These are phyloP conservation scores for Colletotrichum musicola DNA, from an alignment of 2,329 filamentous ascomycete species.

Conservation along the genomic window DNA sequence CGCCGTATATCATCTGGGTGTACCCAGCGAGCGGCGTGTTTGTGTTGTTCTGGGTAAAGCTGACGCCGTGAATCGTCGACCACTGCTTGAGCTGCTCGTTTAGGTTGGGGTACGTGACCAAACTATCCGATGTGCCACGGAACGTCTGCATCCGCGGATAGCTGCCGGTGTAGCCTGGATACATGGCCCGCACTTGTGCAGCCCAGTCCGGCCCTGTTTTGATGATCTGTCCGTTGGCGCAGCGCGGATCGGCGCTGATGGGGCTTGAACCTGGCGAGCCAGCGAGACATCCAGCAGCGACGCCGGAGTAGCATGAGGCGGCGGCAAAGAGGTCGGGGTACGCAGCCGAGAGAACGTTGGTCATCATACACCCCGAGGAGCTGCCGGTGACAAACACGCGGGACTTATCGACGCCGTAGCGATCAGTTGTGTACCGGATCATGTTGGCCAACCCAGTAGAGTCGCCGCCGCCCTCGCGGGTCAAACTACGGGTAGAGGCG, in stretches of 20 bases:
- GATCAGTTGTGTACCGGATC: constrained; percentile 60
- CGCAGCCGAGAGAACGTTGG: constrained; percentile 49
- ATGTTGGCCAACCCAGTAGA: constrained; percentile 62
- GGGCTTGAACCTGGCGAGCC: constrained; percentile 41
- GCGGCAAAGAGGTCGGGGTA: constrained; percentile 53
- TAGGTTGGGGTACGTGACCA: constrained; percentile 49
- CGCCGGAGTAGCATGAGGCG: constrained; percentile 49
- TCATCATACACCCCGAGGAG: constrained; percentile 52
- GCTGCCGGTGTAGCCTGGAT: constrained; percentile 48
- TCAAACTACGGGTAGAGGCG: constrained; percentile 55
- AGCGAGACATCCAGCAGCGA: constrained; percentile 48
- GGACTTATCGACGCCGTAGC: constrained; percentile 58
- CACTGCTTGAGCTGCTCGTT: constrained; percentile 42
- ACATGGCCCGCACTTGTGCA: constrained; percentile 52
- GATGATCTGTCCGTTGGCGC: constrained; percentile 54
- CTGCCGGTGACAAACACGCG: constrained; percentile 61
- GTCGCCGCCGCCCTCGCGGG: constrained; percentile 62
- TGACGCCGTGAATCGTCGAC: constrained; percentile 38
- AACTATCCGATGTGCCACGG: constrained; percentile 51
- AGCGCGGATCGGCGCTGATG: constrained; percentile 48
- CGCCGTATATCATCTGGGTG: constrained; percentile 49
- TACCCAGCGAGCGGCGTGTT: constrained; percentile 46
- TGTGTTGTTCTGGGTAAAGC: constrained; percentile 44
- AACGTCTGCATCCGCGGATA: constrained; percentile 47
- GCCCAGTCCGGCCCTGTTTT: constrained; percentile 58